These are phyloP conservation scores for Podaxis pistillaris DNA, from an alignment of 768 basidiomycete genomes.

Conservation along the genomic window DNA sequence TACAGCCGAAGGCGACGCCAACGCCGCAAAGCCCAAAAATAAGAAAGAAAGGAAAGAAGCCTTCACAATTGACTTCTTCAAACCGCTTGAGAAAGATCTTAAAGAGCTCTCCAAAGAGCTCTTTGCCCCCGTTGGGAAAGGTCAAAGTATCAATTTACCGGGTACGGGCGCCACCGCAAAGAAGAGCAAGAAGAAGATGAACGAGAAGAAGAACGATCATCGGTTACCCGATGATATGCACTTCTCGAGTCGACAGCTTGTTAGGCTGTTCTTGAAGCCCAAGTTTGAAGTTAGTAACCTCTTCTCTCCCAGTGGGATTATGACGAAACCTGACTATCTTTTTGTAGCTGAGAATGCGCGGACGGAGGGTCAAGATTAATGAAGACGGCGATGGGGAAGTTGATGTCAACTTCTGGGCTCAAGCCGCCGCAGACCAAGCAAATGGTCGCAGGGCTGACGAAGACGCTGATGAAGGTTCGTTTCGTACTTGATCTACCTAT, in stretches of 20 bases:
- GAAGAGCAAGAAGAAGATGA: constrained; percentile 51
- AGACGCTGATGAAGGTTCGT: constrained; percentile 64
- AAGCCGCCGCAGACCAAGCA: constrained; percentile 84
- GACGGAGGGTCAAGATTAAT: constrained; percentile 56
- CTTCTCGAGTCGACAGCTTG: constrained; percentile 86
- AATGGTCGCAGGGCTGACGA: constrained; percentile 35
- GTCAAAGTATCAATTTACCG: constrained; percentile 66
- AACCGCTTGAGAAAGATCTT: constrained; percentile 54
- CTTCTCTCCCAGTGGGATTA: constrained; percentile 43
- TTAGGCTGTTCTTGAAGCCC: constrained; percentile 94
- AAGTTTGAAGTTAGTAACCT: constrained; percentile 77
- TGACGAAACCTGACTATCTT: constrained; percentile 15
- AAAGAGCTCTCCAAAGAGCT: constrained; percentile 68
- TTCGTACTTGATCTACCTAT: not conserved
- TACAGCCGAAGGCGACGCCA: constrained; percentile 38
- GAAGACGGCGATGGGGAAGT: constrained; percentile 80
- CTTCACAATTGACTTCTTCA: constrained; percentile 79
- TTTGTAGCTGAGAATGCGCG: constrained; percentile 83
- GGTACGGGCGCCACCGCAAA: constrained; percentile 56
- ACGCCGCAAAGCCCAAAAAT: constrained; percentile 49
- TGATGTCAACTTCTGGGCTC: constrained; percentile 97
- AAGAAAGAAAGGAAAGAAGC: constrained; percentile 75
- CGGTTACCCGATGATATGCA: constrained; percentile 96
- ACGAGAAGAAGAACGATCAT: constrained; percentile 74
- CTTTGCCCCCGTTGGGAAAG: constrained; percentile 75